Evolutionary conservation across 352 stramenopile species (phyloP).

Genomic region (Pythium chondricola): DNA sequence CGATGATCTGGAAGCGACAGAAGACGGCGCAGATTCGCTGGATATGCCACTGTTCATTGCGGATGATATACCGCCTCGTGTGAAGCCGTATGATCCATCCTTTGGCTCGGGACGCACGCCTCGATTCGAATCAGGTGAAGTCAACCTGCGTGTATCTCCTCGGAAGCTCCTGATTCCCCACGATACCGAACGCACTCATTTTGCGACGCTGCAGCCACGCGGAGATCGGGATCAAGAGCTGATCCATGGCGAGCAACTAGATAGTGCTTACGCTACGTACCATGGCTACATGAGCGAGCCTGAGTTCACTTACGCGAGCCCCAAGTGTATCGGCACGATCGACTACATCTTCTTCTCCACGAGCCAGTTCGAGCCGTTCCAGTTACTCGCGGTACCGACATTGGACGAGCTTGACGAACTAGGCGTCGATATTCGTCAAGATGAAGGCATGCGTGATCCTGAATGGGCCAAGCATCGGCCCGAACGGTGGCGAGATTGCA

Average conservation of each 20-base stretch:
- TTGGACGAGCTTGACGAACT: slow-evolving; percentile 31
- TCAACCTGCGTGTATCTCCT: slow-evolving; percentile 36
- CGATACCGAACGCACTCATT: slow-evolving; percentile 21
- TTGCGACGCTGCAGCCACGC: slow-evolving; percentile 27
- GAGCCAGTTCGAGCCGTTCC: slow-evolving; percentile 40
- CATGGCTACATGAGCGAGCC: slow-evolving; percentile 53
- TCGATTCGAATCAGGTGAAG: slow-evolving; percentile 38
- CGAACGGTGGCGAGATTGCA: slow-evolving; percentile 21
- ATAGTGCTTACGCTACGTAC: slow-evolving; percentile 64
- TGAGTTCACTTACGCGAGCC: slow-evolving; percentile 59
- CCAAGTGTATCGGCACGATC: slow-evolving; percentile 50
- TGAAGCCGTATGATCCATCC: slow-evolving; percentile 44
- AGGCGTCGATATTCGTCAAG: slow-evolving; percentile 31
- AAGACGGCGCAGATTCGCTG: neutral
- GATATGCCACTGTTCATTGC: slow-evolving; percentile 21
- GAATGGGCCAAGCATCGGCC: slow-evolving; percentile 41
- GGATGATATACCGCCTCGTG: slow-evolving; percentile 29
- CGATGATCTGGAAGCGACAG: neutral
- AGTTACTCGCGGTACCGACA: slow-evolving; percentile 48
- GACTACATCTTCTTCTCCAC: slow-evolving; percentile 85
- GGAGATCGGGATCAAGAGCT: slow-evolving; percentile 43
- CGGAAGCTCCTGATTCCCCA: slow-evolving; percentile 17
- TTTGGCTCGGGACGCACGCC: slow-evolving; percentile 62
- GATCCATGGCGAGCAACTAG: slow-evolving; percentile 57
- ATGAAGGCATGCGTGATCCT: slow-evolving; percentile 15